phyloP scores from a whole-genome alignment of 2,329 filamentous ascomycete species.

The Ustulina deusta region DNA sequence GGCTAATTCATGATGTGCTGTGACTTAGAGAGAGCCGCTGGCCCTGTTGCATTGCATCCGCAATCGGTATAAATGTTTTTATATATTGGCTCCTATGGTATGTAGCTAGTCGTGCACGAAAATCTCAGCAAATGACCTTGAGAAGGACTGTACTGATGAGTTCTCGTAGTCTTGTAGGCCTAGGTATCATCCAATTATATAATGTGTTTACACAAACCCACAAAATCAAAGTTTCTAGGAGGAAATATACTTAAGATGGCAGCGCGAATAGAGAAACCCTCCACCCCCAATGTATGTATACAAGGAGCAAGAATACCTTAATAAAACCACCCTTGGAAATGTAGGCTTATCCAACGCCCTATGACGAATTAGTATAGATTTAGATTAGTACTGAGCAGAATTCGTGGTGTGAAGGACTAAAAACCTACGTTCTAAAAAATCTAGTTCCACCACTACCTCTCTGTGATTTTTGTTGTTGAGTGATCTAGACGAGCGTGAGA shows the following conservation, averaged over 20 bases:
- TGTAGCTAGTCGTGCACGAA: not conserved
- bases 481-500: not conserved
- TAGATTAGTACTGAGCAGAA: not conserved
- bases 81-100: conserved; percentile 3
- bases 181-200: conserved; percentile 1
- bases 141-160: not conserved
- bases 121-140: not conserved
- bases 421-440: not conserved
- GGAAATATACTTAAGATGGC: not conserved
- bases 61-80: too few species aligned
- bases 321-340: not conserved
- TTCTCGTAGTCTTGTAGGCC: not conserved
- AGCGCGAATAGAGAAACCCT: too few species aligned
- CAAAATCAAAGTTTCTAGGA: not conserved
- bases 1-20: not conserved
- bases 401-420: not conserved
- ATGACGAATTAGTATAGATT: not conserved
- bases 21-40: not conserved
- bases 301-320: too few species aligned
- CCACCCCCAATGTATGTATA: not conserved
- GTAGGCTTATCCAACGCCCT: not conserved
- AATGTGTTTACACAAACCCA: not conserved
- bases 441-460: not conserved
- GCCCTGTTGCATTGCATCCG: not conserved
- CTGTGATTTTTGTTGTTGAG: not conserved